phyloP scores from a whole-genome alignment of 2,329 filamentous ascomycete genomes.

The Colletotrichum sp. region DNA sequence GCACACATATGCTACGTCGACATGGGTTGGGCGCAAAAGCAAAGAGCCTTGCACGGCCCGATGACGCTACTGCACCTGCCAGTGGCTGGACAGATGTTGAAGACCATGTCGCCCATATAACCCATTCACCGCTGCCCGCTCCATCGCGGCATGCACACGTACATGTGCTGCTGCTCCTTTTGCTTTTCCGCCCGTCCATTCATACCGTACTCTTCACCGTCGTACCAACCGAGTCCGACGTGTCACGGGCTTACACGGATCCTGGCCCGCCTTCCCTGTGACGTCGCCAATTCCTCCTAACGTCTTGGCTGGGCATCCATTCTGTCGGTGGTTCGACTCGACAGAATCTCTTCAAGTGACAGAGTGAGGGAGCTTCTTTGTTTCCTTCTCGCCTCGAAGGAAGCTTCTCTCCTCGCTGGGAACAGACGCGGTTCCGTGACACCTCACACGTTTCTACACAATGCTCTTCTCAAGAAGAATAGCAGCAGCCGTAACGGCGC shows the following conservation, averaged over 20 bases:
- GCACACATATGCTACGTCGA: neutral
- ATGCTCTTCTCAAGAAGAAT: conserved; percentile 16
- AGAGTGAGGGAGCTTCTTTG: neutral
- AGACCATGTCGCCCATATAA: conserved; percentile 16
- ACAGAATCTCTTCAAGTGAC: conserved; percentile 3
- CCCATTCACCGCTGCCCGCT: neutral
- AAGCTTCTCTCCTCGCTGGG: neutral
- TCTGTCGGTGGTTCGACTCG: neutral
- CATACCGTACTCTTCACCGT: neutral
- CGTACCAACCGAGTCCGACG: conserved; percentile 1
- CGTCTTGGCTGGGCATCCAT: neutral
- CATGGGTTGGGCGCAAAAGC: neutral
- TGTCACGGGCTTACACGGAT: conserved; percentile 18
- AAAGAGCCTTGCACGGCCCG: conserved; percentile 10
- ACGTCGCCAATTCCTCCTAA: conserved; percentile 5
- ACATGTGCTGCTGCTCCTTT: neutral
- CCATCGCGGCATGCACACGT: neutral
- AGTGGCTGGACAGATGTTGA: conserved; percentile 15
- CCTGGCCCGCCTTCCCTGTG: conserved; percentile 8
- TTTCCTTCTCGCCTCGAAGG: neutral
- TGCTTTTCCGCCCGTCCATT: neutral
- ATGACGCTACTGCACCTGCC: conserved; percentile 22
- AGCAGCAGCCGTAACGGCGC: conserved; percentile 25
- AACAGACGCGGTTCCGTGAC: neutral
- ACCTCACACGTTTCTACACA: neutral